phyloP scores from a whole-genome alignment of 345 rosid species.

The Citrus medica region DNA sequence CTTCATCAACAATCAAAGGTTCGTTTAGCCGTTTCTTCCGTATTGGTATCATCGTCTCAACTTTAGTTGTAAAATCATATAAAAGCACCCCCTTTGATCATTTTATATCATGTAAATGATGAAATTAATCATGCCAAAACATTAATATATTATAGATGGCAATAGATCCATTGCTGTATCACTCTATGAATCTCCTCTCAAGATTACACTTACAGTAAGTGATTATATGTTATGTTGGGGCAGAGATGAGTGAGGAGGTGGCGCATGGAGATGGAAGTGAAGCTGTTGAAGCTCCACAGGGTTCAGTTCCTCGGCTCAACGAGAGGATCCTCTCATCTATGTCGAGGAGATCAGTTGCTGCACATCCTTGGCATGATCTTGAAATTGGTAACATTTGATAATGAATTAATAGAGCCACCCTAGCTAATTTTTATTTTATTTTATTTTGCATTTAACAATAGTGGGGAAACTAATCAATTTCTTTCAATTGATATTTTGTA shows the following conservation, averaged over 20 bases:
- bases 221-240: not conserved
- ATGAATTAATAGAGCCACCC: not conserved
- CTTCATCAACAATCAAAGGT: conserved; percentile 27
- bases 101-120: not conserved
- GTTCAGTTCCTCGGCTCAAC: conserved; percentile 56
- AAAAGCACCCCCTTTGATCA: not conserved
- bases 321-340: conserved; percentile 93
- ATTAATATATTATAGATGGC: not conserved
- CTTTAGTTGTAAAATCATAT: not conserved
- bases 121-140: too few relatives aligned
- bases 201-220: not conserved
- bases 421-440: too few relatives aligned
- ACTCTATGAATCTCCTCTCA: too few relatives aligned
- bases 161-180: not conserved
- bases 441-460: not conserved
- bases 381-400: conserved; percentile 60
- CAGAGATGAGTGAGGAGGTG: conserved; percentile 47
- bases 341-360: conserved; percentile 96
- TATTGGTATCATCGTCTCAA: not conserved
- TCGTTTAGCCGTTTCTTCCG: conserved; percentile 8
- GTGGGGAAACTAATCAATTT: conserved; percentile 15
- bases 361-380: conserved; percentile 99
- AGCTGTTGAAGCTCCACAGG: conserved; percentile 17
- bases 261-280: conserved; percentile 23
- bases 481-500: conserved; percentile 11